Conservation (phyloP, 768 basidiomycete species). For the Boletus pseudo-olivaceus region DNA sequence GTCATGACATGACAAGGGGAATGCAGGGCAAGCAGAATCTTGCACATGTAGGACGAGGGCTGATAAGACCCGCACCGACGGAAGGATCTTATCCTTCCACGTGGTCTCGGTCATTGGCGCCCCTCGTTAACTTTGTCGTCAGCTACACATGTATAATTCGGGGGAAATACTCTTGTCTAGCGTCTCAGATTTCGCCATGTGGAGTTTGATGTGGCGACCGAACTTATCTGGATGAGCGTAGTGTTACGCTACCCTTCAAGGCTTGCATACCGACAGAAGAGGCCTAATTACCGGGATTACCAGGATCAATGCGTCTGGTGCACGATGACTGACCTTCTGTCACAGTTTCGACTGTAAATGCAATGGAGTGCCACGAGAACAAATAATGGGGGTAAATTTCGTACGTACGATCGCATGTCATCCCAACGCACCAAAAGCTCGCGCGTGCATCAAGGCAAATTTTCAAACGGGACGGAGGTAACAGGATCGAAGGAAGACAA, state of each 20-base stretch:
- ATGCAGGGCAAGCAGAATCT: background rate
- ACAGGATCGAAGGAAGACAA: background rate
- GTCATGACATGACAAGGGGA: background rate
- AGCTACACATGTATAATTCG: background rate
- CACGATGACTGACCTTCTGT: background rate
- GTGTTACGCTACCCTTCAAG: background rate
- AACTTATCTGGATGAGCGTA: background rate
- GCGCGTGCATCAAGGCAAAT: background rate
- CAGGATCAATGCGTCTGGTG: background rate
- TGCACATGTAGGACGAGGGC: background rate
- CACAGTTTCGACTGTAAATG: background rate
- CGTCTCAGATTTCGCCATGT: background rate
- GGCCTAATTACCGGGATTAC: background rate
- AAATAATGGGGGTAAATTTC: background rate
- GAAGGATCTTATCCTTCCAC: slow-evolving; percentile 17
- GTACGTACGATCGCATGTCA: background rate
- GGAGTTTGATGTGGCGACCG: background rate
- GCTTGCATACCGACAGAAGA: background rate
- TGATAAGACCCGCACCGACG: slow-evolving; percentile 6
- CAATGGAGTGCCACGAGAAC: background rate
- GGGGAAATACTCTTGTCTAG: background rate
- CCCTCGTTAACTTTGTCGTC: background rate
- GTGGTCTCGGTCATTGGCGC: background rate
- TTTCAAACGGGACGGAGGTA: background rate
- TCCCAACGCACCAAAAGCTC: background rate